A percentile compares a stretch with the other conserved stretches of the same genome.
phyloP scores from a whole-genome alignment of 768 basidiomycete genomes.

The Naematelia encephala region DNA sequence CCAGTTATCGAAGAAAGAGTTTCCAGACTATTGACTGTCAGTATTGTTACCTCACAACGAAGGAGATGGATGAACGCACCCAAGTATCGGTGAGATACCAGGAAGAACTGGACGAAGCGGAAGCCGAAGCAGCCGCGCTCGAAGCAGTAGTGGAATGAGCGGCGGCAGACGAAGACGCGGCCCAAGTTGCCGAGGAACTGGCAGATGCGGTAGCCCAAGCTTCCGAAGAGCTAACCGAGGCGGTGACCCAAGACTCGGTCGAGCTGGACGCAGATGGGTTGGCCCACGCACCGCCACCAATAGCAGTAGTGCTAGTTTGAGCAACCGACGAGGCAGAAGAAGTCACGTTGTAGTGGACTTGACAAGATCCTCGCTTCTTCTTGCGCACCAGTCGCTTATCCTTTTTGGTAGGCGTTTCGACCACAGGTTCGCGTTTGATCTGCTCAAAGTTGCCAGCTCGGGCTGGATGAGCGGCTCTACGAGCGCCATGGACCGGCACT shows the following conservation, averaged over 20 bases:
- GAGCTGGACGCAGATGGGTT: constrained; percentile 23
- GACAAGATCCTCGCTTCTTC: constrained; percentile 39
- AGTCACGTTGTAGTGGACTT: constrained; percentile 22
- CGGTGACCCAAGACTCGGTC: constrained; percentile 26
- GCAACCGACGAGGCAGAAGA: constrained; percentile 18
- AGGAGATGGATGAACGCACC: constrained; percentile 4
- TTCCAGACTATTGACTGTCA: constrained; percentile 54
- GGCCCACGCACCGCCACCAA: constrained; percentile 12
- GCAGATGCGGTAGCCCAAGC: constrained; percentile 17
- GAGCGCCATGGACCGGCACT: neutral
- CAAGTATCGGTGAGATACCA: constrained; percentile 31
- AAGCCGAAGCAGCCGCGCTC: constrained; percentile 9
- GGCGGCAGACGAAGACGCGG: constrained; percentile 20
- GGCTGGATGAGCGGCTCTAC: neutral
- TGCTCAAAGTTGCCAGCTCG: neutral
- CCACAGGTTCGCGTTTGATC: constrained; percentile 1
- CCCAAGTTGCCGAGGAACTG: constrained; percentile 17
- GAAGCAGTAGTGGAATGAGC: constrained; percentile 20
- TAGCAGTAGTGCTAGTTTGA: constrained; percentile 12
- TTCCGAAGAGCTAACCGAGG: constrained; percentile 10
- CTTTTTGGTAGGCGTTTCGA: constrained; percentile 13
- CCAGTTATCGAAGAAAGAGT: constrained; percentile 78
- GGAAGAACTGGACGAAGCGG: constrained; percentile 15
- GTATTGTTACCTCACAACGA: constrained; percentile 18
- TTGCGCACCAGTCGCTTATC: constrained; percentile 42